These are phyloP conservation scores for Saururus chinensis DNA, from an alignment of 164 flowering plant genomes.

Conservation along the genomic window DNA sequence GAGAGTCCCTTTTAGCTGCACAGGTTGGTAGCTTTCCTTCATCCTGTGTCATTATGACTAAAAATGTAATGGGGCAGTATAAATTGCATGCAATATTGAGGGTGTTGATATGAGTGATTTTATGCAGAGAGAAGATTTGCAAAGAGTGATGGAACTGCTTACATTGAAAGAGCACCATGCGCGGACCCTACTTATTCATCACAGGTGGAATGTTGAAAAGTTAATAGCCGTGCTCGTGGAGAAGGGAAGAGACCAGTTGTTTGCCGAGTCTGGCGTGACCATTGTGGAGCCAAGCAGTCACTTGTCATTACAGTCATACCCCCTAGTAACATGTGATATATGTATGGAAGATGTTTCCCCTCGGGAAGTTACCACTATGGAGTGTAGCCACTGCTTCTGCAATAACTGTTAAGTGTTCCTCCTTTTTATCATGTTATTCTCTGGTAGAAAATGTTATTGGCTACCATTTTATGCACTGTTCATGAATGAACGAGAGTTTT, in stretches of 20 bases:
- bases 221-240: conserved; percentile 52
- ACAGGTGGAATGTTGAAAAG: conserved; percentile 74
- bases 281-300: conserved; percentile 19
- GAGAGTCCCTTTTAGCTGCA: conserved; percentile 60
- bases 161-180: conserved; percentile 69
- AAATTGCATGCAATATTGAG: not conserved
- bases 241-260: conserved; percentile 46
- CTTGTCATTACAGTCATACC: conserved; percentile 8
- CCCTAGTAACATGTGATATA: conserved; percentile 35
- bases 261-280: conserved; percentile 53
- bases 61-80: not conserved
- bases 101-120: not conserved
- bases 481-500: not conserved
- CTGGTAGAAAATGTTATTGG: not conserved
- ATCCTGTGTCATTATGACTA: not conserved
- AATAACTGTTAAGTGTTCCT: conserved; percentile 15
- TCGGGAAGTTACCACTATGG: conserved; percentile 49
- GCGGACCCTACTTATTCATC: conserved; percentile 68
- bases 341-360: conserved; percentile 52
- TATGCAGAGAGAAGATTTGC: conserved; percentile 59
- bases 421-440: not conserved
- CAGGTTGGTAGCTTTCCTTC: conserved; percentile 35
- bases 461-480: not conserved
- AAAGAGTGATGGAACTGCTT: conserved; percentile 59
- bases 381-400: conserved; percentile 83